Base-by-base conservation (phyloP, 352 stramenopile species). In the Globisporangium polare region DNA sequence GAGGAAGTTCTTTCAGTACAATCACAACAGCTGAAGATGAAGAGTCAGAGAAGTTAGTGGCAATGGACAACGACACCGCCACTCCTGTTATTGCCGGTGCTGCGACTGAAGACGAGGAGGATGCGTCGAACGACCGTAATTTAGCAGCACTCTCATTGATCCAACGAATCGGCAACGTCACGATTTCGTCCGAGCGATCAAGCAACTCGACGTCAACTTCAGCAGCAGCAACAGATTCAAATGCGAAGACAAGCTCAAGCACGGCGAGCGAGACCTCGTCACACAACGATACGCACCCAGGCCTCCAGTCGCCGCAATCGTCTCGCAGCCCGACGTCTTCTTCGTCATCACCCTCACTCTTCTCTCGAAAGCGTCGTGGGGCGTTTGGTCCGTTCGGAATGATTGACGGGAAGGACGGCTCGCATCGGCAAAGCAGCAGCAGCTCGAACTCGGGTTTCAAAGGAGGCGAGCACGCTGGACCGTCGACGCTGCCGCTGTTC, bases 161-260 rank as follows among this genome's bases (percentile, higher is more conserved):
- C 61, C 75, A 94, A 58, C 77, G 79, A 1, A 94, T 94, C 35
- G 80, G 76, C 45, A 82, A 92, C 33, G 82, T 92, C 10, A 83
- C 80, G 5, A 94, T 94, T 33, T 94, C 85, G 4, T 73, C 79
- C 1, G 59, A 62, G 24, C 46, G 17, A 37, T 26, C 27, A 41
- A 61, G 10, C 2, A 17, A 17, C 5, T 42, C 39, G 13, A 17
- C 39, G 26, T 49, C 52, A 26, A 29, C 35, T 7, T 9, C 35
- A 22, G 26, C 18, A 31, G 13, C 45, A n/a, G n/a, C 22, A 31
- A 8, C 45, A n/a, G 24, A 55, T 27, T 20, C 18, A 24, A 46
- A 12, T 33, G n/a, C 22, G n/a, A n/a, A n/a, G n/a, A n/a, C n/a
- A 20, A 39, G 8, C 18, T 17, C 27, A 6, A 43, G 22, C 29